Evolutionary conservation across 164 flowering plant species (phyloP), one percentile per base, ranked within the genome.

Genomic region (Stephania yunnanensis): DNA sequence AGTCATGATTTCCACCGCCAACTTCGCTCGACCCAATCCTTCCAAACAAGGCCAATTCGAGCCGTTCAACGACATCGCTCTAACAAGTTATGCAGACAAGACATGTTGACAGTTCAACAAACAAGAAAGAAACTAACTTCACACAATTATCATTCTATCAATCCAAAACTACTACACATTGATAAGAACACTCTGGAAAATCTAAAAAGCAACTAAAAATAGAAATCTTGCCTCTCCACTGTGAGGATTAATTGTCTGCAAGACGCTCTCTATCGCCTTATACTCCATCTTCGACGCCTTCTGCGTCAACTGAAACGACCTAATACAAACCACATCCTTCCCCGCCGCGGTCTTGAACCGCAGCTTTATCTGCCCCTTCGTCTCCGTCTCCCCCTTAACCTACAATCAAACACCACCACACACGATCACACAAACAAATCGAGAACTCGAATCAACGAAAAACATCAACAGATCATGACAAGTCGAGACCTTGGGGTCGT

Each of bases 301-400:
- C 68, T 95, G 98, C 0, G 99, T 95, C 72, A 95, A 78, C 84
- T 95, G 99, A 80, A 93, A 95, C 1, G 99, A 95, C 86, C 99
- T 87, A 71, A 95, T 90, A 73, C 96, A 93, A 22, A 95, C 99
- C 68, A 95, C 99, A 82, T 95, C 99, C 83, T 95, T 95, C 17
- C 96, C 91, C 0, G 95, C 98, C 4, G 98, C 97, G 0, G 99
- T 95, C 88, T 89, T 95, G 80, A 95, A 95, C 55, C 99, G 84
- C 12, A 93, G 85, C 84, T 95, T 93, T 67, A 95, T 95, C 81
- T 95, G 98, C 42, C 88, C 99, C 73, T 93, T 95, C 1, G 99
- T 95, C 83, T 95, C 99, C n/a, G 98, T 95, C 65, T 95, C 99
- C 66, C 99, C 97, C 1, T 95, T 90, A 77, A 95, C 99, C 98